phyloP scores from a whole-genome alignment of 2,329 filamentous ascomycete species.

The Paraphaeosphaeria minitans region DNA sequence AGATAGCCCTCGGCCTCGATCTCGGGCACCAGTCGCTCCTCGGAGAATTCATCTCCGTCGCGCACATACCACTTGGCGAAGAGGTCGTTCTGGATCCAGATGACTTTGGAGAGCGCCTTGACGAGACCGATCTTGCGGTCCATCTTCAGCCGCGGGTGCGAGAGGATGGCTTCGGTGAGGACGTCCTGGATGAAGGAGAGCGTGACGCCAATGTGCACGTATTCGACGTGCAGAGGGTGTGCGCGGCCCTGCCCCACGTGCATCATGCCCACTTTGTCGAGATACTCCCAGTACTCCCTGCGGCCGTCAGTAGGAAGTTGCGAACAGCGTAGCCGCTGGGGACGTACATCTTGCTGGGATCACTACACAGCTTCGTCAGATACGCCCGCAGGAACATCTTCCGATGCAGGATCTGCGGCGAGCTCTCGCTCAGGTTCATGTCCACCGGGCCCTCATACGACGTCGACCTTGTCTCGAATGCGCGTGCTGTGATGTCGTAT shows the following conservation, averaged over 20 bases:
- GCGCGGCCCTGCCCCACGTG: constrained; percentile 75
- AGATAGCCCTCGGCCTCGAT: constrained; percentile 45
- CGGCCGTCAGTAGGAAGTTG: not conserved
- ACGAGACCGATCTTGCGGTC: constrained; percentile 73
- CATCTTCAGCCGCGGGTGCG: constrained; percentile 69
- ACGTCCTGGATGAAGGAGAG: constrained; percentile 79
- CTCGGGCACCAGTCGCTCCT: constrained; percentile 49
- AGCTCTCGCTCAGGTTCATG: constrained; percentile 66
- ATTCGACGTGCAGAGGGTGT: constrained; percentile 78
- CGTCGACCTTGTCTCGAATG: constrained; percentile 66
- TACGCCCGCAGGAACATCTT: constrained; percentile 66
- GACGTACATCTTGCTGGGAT: constrained; percentile 66
- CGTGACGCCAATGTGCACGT: constrained; percentile 75
- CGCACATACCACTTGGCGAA: constrained; percentile 82
- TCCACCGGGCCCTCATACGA: constrained; percentile 72
- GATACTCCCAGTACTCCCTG: constrained; percentile 76
- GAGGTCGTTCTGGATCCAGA: constrained; percentile 88
- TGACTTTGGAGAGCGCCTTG: constrained; percentile 77
- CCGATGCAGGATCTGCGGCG: constrained; percentile 74
- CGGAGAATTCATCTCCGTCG: constrained; percentile 66
- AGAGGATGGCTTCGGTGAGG: constrained; percentile 76
- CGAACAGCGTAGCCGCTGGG: not conserved
- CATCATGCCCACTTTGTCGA: constrained; percentile 86
- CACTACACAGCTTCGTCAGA: constrained; percentile 73
- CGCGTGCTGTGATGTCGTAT: constrained; percentile 81